phyloP scores from a whole-genome alignment of 2,329 filamentous ascomycete species.

The Alternaria arbusti region DNA sequence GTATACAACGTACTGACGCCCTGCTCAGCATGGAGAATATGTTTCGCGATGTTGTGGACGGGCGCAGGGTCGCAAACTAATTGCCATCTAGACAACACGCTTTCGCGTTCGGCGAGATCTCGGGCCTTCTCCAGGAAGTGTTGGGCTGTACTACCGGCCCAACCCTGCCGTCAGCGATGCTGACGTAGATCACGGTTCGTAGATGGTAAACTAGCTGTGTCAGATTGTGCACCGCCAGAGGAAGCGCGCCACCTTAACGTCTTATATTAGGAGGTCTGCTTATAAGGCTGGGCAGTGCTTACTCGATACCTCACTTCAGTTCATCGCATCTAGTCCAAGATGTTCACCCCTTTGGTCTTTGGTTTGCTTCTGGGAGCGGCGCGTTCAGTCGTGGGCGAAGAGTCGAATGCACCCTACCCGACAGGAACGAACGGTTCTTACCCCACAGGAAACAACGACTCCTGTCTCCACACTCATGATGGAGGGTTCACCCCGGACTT shows the following conservation, averaged over 20 bases:
- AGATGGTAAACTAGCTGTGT: background rate
- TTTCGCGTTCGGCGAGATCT: background rate
- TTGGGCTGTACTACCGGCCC: background rate
- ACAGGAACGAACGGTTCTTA: background rate
- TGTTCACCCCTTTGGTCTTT: background rate
- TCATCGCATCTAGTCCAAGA: background rate
- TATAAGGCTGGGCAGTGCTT: background rate
- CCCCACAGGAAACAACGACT: background rate
- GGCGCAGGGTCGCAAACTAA: background rate
- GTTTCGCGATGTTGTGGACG: background rate
- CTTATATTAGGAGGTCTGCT: background rate
- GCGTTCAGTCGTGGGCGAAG: background rate
- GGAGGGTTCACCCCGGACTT: constrained; percentile 51
- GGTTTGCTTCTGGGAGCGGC: constrained; percentile 1
- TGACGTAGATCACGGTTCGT: background rate
- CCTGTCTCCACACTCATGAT: constrained; percentile 3
- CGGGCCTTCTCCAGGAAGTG: background rate
- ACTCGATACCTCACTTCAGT: background rate
- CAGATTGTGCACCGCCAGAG: background rate
- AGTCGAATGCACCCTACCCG: background rate
- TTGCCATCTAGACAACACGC: background rate
- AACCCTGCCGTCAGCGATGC: background rate
- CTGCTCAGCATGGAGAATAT: background rate
- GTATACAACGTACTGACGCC: background rate
- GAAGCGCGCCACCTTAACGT: background rate